These are phyloP conservation scores for Aspergillus sclerotioniger DNA, from an alignment of 495 filamentous ascomycete species.

Conservation along the genomic window DNA sequence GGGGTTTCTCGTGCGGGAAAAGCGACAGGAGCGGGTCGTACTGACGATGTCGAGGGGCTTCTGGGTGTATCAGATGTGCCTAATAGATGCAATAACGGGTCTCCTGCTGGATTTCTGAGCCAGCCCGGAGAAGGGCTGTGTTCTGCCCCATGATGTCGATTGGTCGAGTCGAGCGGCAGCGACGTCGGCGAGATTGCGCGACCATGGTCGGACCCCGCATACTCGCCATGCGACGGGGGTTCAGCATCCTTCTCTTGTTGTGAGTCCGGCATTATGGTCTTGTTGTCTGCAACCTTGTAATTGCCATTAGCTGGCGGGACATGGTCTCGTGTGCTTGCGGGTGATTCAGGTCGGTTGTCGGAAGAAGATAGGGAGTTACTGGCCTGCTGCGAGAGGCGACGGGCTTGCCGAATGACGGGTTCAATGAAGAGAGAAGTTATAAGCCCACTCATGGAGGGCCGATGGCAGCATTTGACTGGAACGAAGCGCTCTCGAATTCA, in stretches of 20 bases:
- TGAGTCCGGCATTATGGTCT: conserved; percentile 9
- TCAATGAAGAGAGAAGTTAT: conserved; percentile 74
- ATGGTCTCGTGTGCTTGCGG: conserved; percentile 19
- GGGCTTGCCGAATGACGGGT: conserved; percentile 71
- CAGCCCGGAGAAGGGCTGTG: conserved; percentile 14
- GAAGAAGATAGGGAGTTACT: conserved; percentile 16
- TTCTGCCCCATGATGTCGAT: conserved; percentile 23
- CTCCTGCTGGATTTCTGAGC: background rate
- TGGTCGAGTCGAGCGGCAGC: conserved; percentile 31
- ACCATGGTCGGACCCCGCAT: conserved; percentile 27
- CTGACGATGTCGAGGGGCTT: background rate
- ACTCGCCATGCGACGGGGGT: conserved; percentile 10
- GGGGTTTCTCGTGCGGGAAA: conserved; percentile 6
- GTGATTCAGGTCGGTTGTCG: conserved; percentile 15
- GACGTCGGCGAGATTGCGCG: conserved; percentile 24
- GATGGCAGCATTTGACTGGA: background rate
- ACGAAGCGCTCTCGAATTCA: background rate
- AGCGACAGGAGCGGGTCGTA: background rate
- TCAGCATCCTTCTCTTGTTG: conserved; percentile 15
- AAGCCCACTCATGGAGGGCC: conserved; percentile 64
- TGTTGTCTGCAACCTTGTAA: conserved; percentile 7
- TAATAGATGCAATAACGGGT: background rate
- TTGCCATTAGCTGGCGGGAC: conserved; percentile 4
- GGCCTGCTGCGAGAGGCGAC: conserved; percentile 57
- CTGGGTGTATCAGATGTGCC: background rate